phyloP scores from a whole-genome alignment of 2,329 filamentous ascomycete species.

The Blastomyces parvus region DNA sequence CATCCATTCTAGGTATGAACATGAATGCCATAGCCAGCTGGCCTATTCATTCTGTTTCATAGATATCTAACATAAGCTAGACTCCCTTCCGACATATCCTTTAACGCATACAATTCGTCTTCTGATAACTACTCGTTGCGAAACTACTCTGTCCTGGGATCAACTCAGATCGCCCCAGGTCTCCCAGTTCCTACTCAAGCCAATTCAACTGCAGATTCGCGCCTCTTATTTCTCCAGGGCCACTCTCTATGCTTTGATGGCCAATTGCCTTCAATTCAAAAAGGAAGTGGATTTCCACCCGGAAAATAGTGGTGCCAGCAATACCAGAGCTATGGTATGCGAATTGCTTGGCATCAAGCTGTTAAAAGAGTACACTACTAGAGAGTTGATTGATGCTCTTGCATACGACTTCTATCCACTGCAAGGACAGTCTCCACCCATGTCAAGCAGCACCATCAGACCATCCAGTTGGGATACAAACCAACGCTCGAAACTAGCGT shows the following conservation, averaged over 20 bases:
- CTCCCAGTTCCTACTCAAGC: conserved; percentile 90
- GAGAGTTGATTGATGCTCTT: conserved; percentile 85
- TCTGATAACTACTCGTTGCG: conserved; percentile 72
- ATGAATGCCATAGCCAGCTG: background rate
- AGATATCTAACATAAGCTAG: conserved; percentile 36
- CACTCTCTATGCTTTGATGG: conserved; percentile 81
- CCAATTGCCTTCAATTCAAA: conserved; percentile 85
- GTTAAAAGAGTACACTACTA: conserved; percentile 77
- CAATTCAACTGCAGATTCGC: conserved; percentile 83
- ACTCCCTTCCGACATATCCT: conserved; percentile 78
- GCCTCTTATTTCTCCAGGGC: conserved; percentile 74
- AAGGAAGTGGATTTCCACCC: conserved; percentile 78
- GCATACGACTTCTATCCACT: conserved; percentile 93
- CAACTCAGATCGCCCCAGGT: conserved; percentile 92
- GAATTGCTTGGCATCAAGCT: conserved; percentile 84
- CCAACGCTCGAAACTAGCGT: conserved; percentile 39
- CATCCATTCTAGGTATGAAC: conserved; percentile 59
- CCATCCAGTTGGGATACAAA: conserved; percentile 25
- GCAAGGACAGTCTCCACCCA: conserved; percentile 58
- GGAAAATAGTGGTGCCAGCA: conserved; percentile 73
- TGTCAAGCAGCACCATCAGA: conserved; percentile 29
- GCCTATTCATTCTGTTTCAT: background rate
- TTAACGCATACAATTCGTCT: conserved; percentile 84
- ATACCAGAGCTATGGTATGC: conserved; percentile 77
- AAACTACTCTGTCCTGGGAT: conserved; percentile 90